phyloP scores from a whole-genome alignment of 2,329 filamentous ascomycete genomes.

The Xylaria sp. region DNA sequence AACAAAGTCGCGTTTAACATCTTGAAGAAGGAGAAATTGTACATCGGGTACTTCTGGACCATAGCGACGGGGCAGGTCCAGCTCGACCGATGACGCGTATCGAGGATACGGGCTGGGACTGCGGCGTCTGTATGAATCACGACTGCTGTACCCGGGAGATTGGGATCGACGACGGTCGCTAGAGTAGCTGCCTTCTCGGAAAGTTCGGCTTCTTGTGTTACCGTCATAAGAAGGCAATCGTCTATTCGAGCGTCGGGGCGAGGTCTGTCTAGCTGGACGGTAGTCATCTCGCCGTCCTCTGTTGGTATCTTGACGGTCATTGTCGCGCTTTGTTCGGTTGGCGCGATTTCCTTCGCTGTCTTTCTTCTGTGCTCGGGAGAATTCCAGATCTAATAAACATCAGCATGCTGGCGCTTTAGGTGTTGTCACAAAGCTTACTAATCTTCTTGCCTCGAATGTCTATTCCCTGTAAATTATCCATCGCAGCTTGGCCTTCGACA shows the following conservation, averaged over 20 bases:
- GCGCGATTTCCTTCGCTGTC: conserved; percentile 74
- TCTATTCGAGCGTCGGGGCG: conserved; percentile 46
- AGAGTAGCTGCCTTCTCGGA: conserved; percentile 51
- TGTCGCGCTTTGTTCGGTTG: conserved; percentile 57
- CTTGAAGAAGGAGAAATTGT: conserved; percentile 83
- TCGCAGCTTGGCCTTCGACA: conserved; percentile 76
- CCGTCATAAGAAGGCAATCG: conserved; percentile 49
- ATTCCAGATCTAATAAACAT: conserved; percentile 75
- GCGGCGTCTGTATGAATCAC: conserved; percentile 69
- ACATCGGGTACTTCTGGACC: conserved; percentile 86
- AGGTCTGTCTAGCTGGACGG: conserved; percentile 40
- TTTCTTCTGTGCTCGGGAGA: conserved; percentile 88
- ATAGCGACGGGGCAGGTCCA: conserved; percentile 78
- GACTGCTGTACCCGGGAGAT: conserved; percentile 65
- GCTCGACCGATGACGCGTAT: conserved; percentile 62
- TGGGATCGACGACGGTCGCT: conserved; percentile 71
- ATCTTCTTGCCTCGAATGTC: conserved; percentile 91
- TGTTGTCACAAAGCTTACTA: conserved; percentile 68
- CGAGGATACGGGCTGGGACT: conserved; percentile 73
- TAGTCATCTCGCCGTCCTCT: conserved; percentile 45
- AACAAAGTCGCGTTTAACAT: conserved; percentile 82
- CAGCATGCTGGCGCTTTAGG: conserved; percentile 14
- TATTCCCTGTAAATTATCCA: conserved; percentile 81
- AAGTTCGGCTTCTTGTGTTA: conserved; percentile 50
- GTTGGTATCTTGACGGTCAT: conserved; percentile 51